phyloP scores from a whole-genome alignment of 2,329 filamentous ascomycete species.

The Aspergillus sp. region DNA sequence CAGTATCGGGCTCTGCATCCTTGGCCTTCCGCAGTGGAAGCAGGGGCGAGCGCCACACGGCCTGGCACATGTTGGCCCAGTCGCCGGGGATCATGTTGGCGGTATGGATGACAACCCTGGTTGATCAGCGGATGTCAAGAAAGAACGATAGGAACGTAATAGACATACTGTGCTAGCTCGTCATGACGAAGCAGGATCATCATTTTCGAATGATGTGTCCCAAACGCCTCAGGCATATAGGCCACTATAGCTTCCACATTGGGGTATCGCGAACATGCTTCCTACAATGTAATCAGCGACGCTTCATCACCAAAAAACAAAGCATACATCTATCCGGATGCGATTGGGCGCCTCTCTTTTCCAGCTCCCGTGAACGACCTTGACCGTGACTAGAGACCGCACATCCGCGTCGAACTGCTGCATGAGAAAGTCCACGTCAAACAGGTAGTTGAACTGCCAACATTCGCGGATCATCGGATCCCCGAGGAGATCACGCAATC shows the following conservation, averaged over 20 bases:
- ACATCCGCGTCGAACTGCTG: constrained; percentile 58
- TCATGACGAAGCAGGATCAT: constrained; percentile 78
- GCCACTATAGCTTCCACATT: constrained; percentile 73
- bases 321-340: constrained; percentile 55
- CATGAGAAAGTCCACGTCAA: constrained; percentile 62
- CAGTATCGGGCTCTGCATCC: constrained; percentile 4
- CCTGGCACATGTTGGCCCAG: constrained; percentile 87
- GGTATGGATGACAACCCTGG: constrained; percentile 73
- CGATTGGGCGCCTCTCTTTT: constrained; percentile 65
- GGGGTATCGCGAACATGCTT: constrained; percentile 58
- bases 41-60: constrained; percentile 72
- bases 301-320: neutral
- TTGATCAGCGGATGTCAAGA: constrained; percentile 6
- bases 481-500: constrained; percentile 66
- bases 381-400: constrained; percentile 51
- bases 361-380: constrained; percentile 65
- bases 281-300: constrained; percentile 41
- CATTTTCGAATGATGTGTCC: constrained; percentile 87
- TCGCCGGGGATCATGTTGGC: constrained; percentile 88
- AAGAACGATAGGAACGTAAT: neutral
- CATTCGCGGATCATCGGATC: constrained; percentile 69
- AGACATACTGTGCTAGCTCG: constrained; percentile 63
- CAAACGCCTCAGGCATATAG: constrained; percentile 79
- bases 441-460: constrained; percentile 58
- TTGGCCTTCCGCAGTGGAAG: constrained; percentile 52